phyloP scores from a whole-genome alignment of 306 rosid species.

The Canavalia ensiformis region DNA sequence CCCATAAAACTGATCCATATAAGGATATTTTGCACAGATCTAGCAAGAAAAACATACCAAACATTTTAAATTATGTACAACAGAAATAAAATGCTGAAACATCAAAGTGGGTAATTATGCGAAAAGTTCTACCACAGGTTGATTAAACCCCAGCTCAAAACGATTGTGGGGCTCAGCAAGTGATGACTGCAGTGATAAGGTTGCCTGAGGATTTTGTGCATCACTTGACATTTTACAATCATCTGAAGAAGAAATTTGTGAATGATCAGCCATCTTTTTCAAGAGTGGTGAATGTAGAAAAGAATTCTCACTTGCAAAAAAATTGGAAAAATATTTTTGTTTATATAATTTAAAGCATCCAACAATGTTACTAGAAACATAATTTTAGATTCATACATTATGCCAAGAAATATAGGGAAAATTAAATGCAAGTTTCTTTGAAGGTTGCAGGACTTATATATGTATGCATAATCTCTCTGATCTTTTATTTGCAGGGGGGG shows the following conservation, averaged over 20 bases:
- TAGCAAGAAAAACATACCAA: slow-evolving; percentile 36
- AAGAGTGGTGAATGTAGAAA: not conserved
- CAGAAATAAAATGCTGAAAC: slow-evolving; percentile 19
- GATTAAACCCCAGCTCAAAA: slow-evolving; percentile 78
- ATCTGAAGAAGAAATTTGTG: slow-evolving; percentile 50
- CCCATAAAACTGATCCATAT: slow-evolving; percentile 71
- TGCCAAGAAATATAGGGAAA: slow-evolving; percentile 13
- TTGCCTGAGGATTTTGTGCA: slow-evolving; percentile 53
- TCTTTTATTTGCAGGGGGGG: too few species aligned
- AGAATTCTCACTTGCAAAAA: not conserved
- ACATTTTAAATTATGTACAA: slow-evolving; percentile 26
- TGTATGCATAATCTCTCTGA: not conserved
- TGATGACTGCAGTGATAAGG: slow-evolving; percentile 60
- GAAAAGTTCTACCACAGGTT: slow-evolving; percentile 64
- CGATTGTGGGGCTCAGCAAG: slow-evolving; percentile 53
- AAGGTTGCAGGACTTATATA: not conserved
- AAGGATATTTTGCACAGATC: slow-evolving; percentile 75
- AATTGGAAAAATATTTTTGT: not conserved
- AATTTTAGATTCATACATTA: not conserved
- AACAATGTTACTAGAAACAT: not conserved
- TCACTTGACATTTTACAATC: slow-evolving; percentile 62
- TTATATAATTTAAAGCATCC: not conserved
- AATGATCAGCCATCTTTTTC: slow-evolving; percentile 39
- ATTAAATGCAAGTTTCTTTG: not conserved
- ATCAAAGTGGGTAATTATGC: not conserved